These are phyloP conservation scores for Iodosphaeria phyllophila DNA, from an alignment of 2,329 filamentous ascomycete genomes.

Conservation along the genomic window DNA sequence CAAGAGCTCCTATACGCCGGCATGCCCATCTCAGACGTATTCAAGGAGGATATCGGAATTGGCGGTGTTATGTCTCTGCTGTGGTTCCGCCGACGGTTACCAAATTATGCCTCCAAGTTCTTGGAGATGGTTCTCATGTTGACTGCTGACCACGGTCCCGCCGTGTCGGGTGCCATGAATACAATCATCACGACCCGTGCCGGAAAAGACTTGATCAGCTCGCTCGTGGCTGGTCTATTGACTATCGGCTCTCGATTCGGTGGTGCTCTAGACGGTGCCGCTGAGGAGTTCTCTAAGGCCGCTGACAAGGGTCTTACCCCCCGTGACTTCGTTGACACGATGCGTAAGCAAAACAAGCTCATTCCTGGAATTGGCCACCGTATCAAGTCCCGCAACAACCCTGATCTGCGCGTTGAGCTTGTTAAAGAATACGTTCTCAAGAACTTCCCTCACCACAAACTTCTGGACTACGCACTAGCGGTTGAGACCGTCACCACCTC, in stretches of 20 bases:
- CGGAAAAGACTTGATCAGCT: constrained; percentile 93
- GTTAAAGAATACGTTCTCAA: constrained; percentile 98
- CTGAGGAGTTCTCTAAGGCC: constrained; percentile 95
- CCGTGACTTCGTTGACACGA: constrained; percentile 95
- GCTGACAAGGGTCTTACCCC: constrained; percentile 97
- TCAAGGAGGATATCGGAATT: constrained; percentile 96
- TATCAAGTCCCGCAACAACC: constrained; percentile 99
- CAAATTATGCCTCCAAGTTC: constrained; percentile 94
- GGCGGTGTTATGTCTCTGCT: constrained; percentile 99
- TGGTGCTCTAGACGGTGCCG: constrained; percentile 93
- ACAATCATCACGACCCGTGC: constrained; percentile 99
- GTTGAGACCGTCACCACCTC: constrained; percentile 97
- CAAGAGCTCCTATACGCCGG: constrained; percentile 97
- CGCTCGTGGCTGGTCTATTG: constrained; percentile 87
- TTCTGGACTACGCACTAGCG: constrained; percentile 95
- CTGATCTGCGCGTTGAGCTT: constrained; percentile 96
- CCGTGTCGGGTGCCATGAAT: constrained; percentile 99
- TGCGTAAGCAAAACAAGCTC: constrained; percentile 99
- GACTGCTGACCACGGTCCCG: constrained; percentile 95
- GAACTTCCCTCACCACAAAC: constrained; percentile 95
- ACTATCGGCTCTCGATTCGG: constrained; percentile 97
- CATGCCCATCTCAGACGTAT: constrained; percentile 99
- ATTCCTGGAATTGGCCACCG: constrained; percentile 98
- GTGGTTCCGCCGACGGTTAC: constrained; percentile 97
- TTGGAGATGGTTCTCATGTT: constrained; percentile 99